Percentiles rank a stretch among this genome's conserved stretches.
phyloP scores from a whole-genome alignment of 1,284 basidiomycete genomes.

The Rhodotorula sp. region DNA sequence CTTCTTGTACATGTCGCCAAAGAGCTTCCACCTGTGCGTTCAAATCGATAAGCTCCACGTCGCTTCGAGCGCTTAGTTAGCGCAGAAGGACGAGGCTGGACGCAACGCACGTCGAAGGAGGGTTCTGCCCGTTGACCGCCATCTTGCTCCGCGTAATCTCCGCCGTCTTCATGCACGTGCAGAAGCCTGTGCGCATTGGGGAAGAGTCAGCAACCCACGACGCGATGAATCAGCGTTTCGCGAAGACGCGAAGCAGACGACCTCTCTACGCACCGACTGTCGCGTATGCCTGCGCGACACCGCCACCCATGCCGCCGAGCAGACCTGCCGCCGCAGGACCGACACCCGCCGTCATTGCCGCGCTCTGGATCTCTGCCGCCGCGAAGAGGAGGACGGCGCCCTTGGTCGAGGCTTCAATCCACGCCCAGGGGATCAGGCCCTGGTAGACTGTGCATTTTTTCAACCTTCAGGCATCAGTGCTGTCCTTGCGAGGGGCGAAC shows the following conservation, averaged over 20 bases:
- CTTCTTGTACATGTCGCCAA: constrained; percentile 87
- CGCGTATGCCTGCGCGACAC: constrained; percentile 96
- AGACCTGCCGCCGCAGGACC: constrained; percentile 82
- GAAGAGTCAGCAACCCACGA: neutral
- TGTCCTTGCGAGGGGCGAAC: neutral
- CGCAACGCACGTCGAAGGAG: constrained; percentile 70
- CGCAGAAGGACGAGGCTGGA: neutral
- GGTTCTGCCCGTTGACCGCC: constrained; percentile 80
- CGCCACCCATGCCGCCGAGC: constrained; percentile 95
- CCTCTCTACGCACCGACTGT: constrained; percentile 81
- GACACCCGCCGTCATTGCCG: constrained; percentile 64
- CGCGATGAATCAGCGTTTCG: neutral
- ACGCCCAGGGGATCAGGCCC: constrained; percentile 98
- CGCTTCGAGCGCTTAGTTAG: neutral
- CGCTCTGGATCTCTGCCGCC: constrained; percentile 88
- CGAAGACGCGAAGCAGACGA: neutral
- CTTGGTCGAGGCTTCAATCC: constrained; percentile 99
- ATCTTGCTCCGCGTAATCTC: constrained; percentile 98
- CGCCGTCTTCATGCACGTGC: constrained; percentile 56
- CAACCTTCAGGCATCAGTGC: neutral
- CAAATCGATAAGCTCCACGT: neutral
- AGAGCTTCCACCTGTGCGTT: constrained; percentile 66
- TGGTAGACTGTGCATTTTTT: constrained; percentile 70
- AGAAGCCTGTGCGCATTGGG: constrained; percentile 37
- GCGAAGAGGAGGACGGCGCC: constrained; percentile 95